phyloP scores from a whole-genome alignment of 208 protist species.

The Borovskyia barvae region DNA sequence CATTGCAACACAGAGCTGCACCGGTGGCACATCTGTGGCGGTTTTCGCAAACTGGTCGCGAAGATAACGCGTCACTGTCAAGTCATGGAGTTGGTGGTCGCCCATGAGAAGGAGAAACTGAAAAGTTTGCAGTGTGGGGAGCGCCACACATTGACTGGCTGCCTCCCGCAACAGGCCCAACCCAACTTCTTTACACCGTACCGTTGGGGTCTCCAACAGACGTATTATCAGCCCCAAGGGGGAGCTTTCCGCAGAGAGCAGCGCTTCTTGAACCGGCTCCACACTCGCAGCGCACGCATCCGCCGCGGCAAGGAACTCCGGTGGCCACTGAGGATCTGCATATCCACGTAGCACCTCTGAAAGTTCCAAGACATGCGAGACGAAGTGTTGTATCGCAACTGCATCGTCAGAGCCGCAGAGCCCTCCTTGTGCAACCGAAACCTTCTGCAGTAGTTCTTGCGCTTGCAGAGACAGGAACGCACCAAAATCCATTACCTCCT shows the following conservation, averaged over 20 bases:
- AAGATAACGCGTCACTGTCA: slow-evolving; percentile 46
- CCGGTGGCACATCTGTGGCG: slow-evolving; percentile 60
- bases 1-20: slow-evolving; percentile 76
- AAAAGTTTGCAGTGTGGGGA: slow-evolving; percentile 76
- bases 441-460: slow-evolving; percentile 31
- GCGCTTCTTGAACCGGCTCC: slow-evolving; percentile 12
- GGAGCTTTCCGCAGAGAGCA: slow-evolving; percentile 28
- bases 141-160: slow-evolving; percentile 42
- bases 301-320: slow-evolving; percentile 17
- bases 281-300: slow-evolving; percentile 15
- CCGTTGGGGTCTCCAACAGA: slow-evolving; percentile 36
- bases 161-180: slow-evolving; percentile 55
- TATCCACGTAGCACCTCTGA: slow-evolving; percentile 6
- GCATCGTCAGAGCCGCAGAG: slow-evolving; percentile 31
- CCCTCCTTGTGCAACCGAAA: slow-evolving; percentile 40
- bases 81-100: slow-evolving; percentile 46
- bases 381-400: slow-evolving; percentile 34
- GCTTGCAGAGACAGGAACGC: slow-evolving; percentile 34
- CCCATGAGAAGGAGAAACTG: slow-evolving; percentile 70
- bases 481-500: slow-evolving; percentile 48
- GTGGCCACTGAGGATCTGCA: slow-evolving; percentile 10
- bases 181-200: slow-evolving; percentile 34
- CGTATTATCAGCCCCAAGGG: slow-evolving; percentile 31
- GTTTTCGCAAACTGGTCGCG: slow-evolving; percentile 74
- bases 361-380: slow-evolving; percentile 24